Base-by-base conservation (phyloP, 1,284 basidiomycete genomes). In the Microbotryum intermedium region DNA sequence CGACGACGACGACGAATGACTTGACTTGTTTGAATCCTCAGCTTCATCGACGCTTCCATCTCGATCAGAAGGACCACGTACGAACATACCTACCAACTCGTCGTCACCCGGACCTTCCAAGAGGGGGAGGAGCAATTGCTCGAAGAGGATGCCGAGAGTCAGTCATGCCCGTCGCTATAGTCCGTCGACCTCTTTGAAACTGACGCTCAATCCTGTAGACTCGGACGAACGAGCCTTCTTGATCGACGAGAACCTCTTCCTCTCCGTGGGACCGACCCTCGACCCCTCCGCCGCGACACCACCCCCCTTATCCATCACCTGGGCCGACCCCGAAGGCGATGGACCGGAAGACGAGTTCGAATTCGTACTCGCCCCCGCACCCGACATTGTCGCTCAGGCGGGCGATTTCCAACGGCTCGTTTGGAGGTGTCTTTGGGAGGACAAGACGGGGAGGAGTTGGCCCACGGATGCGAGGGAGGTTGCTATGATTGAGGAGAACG, bases 101-200 rank as follows among this genome's bases (percentile, higher is more conserved):
- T 97, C 9, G 84, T 97, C 58, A 95, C 92, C 16, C 82, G 92
- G 64, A 91, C 94, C 0, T 97, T 89, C 72, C 90, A 95, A 69
- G 91, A 97, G 64, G 93, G 91, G 11, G 93, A 97, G 73, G 89
- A 95, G 73, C 88, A 93, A 71, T 76, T 95, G 34, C 78, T 97
- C 16, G 91, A 94, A 67, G 92, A 97, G 70, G 91, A 95, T 74
- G 90, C 92, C 47, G 94, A 97, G 77, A 90, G 90, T 92, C 74
- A 72, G 88, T 79, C 18, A 6, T 44, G 26, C 47, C n/a, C 7
- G 3, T 28, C 43, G 43, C 59, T 42, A 29, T 29, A 16, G 47
- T 44, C 6, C 30, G 26, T n/a, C 16, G n/a, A 20, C 25, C 20
- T 29, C n/a, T n/a, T n/a, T 21, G 13, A 4, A 16, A 1, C 25